Evolutionary conservation across 805 yeast species (phyloP).

Genomic region (Hanseniaspora hatyaiensis): DNA sequence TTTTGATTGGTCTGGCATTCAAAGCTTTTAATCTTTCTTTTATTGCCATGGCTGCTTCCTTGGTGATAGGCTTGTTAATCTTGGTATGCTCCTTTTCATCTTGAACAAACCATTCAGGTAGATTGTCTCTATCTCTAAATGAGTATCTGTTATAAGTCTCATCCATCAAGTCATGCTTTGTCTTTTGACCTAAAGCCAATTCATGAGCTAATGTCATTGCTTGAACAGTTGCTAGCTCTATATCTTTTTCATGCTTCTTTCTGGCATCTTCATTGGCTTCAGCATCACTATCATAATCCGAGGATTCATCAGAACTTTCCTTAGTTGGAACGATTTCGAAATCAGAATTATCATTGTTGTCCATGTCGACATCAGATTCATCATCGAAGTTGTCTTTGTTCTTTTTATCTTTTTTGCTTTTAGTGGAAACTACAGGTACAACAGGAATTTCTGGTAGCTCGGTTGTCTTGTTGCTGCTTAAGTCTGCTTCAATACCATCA

Average conservation of each 20-base stretch:
- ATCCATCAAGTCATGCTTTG: conserved; percentile 73
- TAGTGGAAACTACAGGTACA: too few species aligned
- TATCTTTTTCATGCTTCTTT: conserved; percentile 46
- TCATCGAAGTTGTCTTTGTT: conserved; percentile 12
- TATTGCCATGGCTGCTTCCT: conserved; percentile 75
- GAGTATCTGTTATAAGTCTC: conserved; percentile 89
- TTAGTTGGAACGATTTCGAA: conserved; percentile 41
- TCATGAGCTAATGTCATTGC: conserved; percentile 98
- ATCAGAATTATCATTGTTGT: conserved; percentile 25
- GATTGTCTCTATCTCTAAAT: conserved; percentile 77
- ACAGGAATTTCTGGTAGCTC: too few species aligned
- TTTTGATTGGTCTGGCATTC: conserved; percentile 96
- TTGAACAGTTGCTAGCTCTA: conserved; percentile 81
- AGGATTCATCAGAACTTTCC: conserved; percentile 31
- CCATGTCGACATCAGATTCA: conserved; percentile 19
- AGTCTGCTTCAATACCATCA: conserved; percentile 36
- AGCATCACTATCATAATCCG: conserved; percentile 43
- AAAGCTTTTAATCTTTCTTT: conserved; percentile 65
- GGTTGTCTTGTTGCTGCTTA: too few species aligned
- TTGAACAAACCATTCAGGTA: conserved; percentile 95
- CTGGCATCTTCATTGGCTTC: conserved; percentile 36
- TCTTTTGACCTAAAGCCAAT: conserved; percentile 77
- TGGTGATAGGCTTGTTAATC: conserved; percentile 82
- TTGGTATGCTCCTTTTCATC: conserved; percentile 83
- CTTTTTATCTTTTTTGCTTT: conserved; percentile 14